Evolutionary conservation across 2,329 filamentous ascomycete genomes (phyloP), one percentile per base, ranked within the genome.

Genomic region (Cercospora zeina): DNA sequence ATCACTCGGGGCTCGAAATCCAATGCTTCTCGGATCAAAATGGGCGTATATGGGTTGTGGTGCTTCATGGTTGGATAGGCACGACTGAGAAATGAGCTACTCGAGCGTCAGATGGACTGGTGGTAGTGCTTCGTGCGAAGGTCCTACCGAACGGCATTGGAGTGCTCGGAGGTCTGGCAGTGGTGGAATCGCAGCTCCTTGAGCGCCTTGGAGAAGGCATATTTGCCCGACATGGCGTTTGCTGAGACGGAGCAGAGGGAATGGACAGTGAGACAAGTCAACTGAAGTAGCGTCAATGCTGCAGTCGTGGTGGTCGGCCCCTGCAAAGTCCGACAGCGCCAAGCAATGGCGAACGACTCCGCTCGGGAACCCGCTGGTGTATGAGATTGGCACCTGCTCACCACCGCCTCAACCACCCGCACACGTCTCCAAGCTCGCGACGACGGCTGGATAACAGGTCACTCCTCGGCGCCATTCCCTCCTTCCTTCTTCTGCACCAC

Each of bases 21-120:
- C 70, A 86, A 81, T 58, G 93, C 95, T 82, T 97, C 95, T 75
- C 95, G 90, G 74, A 99, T 87, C 82, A 99, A 83, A 79, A 99
- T 97, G 59, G 95, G 95, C 54, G 85, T 93, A 78, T 90, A 82
- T 61, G 95, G 95, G 82, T 99, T 99, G 84, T 93, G 90, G 84
- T 96, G 96, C 87, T 99, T 99, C 93, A 99, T 97, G 64, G 90
- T 95, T 51, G 95, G 95, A 79, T 99, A 99, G 69, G 92, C 88
- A 76, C 91, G 87, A 68, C 88, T 89, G 69, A 99, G 84, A 80
- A 99, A 99, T 31, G 89, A 88, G 77, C 95, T 97, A 71, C 16
- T 10, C 30, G 4, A 13, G 19, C 24, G 21, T 51, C 34, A 54
- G 14, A 53, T 53, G 49, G 27, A 27, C n/a, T 31, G 24, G 57